These are phyloP conservation scores for Henckelia pumila DNA, from an alignment of 257 asterid species.

Conservation along the genomic window DNA sequence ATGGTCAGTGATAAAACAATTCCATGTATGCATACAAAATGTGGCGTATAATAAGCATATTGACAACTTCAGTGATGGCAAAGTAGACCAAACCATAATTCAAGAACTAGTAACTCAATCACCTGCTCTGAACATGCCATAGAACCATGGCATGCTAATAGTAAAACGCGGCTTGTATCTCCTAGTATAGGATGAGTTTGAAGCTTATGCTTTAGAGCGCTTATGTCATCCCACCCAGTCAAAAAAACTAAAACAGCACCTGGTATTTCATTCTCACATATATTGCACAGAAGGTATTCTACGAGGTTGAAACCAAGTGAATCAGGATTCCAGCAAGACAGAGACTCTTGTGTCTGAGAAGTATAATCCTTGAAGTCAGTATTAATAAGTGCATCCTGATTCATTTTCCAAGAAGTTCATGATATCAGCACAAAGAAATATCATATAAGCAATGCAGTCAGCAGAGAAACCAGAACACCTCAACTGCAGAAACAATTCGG, in stretches of 20 bases:
- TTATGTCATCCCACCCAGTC: constrained; percentile 98
- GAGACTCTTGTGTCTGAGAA: constrained; percentile 72
- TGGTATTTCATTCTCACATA: constrained; percentile 62
- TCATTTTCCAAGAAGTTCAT: constrained; percentile 27
- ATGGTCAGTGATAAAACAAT: constrained; percentile 9
- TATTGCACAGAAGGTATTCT: constrained; percentile 62
- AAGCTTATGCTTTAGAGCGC: constrained; percentile 78
- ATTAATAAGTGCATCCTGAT: constrained; percentile 67
- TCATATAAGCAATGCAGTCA: constrained; percentile 10
- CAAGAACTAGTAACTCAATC: constrained; percentile 25
- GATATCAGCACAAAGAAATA: constrained; percentile 29
- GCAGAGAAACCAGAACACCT: constrained; percentile 49
- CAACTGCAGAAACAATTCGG: constrained; percentile 82
- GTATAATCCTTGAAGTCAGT: constrained; percentile 62
- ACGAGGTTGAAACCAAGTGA: constrained; percentile 80
- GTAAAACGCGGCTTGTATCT: constrained; percentile 62
- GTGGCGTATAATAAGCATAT: constrained; percentile 6
- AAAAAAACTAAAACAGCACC: constrained; percentile 92
- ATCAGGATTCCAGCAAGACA: constrained; percentile 93
- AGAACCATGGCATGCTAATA: constrained; percentile 93
- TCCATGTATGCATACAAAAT: constrained; percentile 13
- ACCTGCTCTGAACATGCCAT: constrained; percentile 98
- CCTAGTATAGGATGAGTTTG: constrained; percentile 75
- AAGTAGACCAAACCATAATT: constrained; percentile 12
- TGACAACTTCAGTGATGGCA: constrained; percentile 5